These are phyloP conservation scores for Saccharum hybrid DNA, from an alignment of 202 grass and related monocot species.

Conservation along the genomic window DNA sequence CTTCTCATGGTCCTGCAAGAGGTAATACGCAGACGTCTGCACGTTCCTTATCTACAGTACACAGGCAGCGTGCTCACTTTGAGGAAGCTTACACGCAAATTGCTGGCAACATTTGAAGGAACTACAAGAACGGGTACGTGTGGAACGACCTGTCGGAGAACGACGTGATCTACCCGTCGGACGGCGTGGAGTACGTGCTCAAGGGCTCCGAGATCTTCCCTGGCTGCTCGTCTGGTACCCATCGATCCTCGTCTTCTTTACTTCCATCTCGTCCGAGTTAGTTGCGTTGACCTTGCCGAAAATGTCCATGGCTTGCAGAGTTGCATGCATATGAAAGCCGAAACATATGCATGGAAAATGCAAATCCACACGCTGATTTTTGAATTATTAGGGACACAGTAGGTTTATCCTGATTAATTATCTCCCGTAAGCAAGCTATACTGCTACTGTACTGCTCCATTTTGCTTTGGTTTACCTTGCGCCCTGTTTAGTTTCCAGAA, in stretches of 20 bases:
- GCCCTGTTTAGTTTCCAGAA: too few relatives aligned
- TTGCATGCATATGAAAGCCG: not conserved
- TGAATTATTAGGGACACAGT: too few relatives aligned
- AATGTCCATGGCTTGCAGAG: too few relatives aligned
- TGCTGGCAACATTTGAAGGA: conserved; percentile 36
- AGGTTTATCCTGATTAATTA: too few relatives aligned
- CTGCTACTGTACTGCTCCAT: too few relatives aligned
- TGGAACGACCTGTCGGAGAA: conserved; percentile 98
- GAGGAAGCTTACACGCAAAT: not conserved
- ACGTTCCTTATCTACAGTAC: too few relatives aligned
- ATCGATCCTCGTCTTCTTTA: too few relatives aligned
- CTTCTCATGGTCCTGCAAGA: conserved; percentile 99
- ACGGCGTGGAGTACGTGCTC: conserved; percentile 97
- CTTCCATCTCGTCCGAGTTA: not conserved
- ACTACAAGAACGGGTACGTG: conserved; percentile 99
- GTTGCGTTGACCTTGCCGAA: not conserved
- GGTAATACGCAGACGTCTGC: conserved; percentile 38
- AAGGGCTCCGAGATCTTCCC: conserved; percentile 96
- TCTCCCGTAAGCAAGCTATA: too few relatives aligned
- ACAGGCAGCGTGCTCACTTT: too few relatives aligned
- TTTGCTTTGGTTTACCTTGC: too few relatives aligned
- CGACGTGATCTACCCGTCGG: conserved; percentile 89
- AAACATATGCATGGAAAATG: too few relatives aligned
- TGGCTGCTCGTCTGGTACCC: conserved; percentile 66
- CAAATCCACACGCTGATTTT: too few relatives aligned